Evolutionary conservation across 2,329 filamentous ascomycete species (phyloP).

Genomic region (Pezicula radicicola): DNA sequence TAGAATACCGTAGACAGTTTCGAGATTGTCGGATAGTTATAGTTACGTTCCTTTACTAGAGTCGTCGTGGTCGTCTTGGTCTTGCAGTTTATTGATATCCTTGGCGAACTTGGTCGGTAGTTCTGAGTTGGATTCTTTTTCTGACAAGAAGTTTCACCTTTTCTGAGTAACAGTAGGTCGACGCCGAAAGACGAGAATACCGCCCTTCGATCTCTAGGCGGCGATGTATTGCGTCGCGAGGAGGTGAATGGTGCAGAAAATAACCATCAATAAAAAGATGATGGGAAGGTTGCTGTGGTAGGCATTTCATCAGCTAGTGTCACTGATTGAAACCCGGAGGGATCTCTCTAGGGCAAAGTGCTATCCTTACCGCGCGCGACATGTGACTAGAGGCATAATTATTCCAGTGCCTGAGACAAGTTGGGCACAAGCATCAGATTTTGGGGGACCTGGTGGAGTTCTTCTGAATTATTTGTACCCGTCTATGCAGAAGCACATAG

Average conservation of each 20-base stretch:
- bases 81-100: neutral
- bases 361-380: slow-evolving; percentile 9
- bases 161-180: slow-evolving; percentile 41
- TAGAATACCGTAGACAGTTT: slow-evolving; percentile 11
- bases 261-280: neutral
- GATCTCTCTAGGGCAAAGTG: neutral
- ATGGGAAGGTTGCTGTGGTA: slow-evolving; percentile 42
- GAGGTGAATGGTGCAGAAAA: slow-evolving; percentile 39
- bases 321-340: neutral
- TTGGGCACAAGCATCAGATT: neutral
- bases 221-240: slow-evolving; percentile 55
- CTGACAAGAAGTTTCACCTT: neutral
- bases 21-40: slow-evolving; percentile 55
- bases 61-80: neutral
- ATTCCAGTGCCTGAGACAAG: neutral
- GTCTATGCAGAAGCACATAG: slow-evolving; percentile 80
- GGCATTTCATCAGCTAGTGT: slow-evolving; percentile 50
- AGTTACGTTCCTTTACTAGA: slow-evolving; percentile 41
- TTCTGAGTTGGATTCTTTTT: neutral
- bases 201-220: slow-evolving; percentile 69
- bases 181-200: slow-evolving; percentile 70
- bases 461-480: too few species aligned
- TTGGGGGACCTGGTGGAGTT: too few species aligned
- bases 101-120: neutral
- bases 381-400: slow-evolving; percentile 25